Percentiles rank a stretch among this genome's conserved stretches.
Evolutionary conservation across 2,329 filamentous ascomycete genomes (phyloP).

Genomic region (Fusarium luffae): DNA sequence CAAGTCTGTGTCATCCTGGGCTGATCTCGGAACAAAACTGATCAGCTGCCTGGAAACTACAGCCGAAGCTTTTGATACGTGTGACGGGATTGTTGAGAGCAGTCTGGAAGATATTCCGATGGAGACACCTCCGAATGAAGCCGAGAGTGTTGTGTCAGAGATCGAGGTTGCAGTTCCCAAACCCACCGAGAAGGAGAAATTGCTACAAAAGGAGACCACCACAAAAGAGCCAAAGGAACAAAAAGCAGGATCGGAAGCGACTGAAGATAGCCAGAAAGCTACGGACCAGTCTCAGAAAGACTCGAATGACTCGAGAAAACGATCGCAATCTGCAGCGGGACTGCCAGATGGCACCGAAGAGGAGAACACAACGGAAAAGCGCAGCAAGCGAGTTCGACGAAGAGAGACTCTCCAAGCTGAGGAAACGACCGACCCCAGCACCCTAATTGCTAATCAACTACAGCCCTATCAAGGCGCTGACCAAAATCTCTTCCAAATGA

Average conservation of each 20-base stretch:
- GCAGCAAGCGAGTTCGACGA: constrained; percentile 73
- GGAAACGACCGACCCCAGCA: constrained; percentile 64
- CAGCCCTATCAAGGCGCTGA: constrained; percentile 68
- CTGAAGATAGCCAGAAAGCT: constrained; percentile 44
- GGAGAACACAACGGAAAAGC: constrained; percentile 67
- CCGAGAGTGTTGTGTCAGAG: constrained; percentile 28
- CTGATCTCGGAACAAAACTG: constrained; percentile 50
- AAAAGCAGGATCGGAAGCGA: constrained; percentile 37
- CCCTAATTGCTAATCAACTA: constrained; percentile 64
- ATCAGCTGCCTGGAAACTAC: constrained; percentile 49
- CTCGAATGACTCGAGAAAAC: constrained; percentile 61
- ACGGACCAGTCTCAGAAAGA: constrained; percentile 49
- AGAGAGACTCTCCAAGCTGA: constrained; percentile 64
- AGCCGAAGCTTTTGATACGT: constrained; percentile 46
- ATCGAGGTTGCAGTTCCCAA: constrained; percentile 17
- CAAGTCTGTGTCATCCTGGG: constrained; percentile 47
- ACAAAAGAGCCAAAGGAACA: constrained; percentile 32
- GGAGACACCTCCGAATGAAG: constrained; percentile 31
- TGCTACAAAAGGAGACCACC: constrained; percentile 9
- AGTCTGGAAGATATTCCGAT: constrained; percentile 44
- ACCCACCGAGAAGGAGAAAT: constrained; percentile 3
- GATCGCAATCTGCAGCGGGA: constrained; percentile 71
- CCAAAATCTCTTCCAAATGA: constrained; percentile 65
- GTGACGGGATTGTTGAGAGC: constrained; percentile 45
- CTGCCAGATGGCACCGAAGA: constrained; percentile 67